A percentile compares a stretch with the other conserved stretches of the same genome.
phyloP scores from a whole-genome alignment of 1,139 yeast species.

The Hansenula lynferdii region DNA sequence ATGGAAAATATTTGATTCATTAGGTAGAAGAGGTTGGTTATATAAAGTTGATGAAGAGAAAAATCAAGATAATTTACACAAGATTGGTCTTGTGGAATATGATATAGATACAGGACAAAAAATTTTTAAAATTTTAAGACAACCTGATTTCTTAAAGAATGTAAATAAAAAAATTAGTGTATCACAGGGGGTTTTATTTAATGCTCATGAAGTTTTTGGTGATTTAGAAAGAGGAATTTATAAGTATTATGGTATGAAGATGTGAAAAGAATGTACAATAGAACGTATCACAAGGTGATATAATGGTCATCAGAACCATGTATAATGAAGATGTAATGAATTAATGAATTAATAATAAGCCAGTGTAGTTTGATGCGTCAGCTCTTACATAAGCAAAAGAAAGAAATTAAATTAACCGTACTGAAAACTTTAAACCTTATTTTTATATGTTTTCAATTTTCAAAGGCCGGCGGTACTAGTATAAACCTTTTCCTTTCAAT shows the following conservation, averaged over 20 bases:
- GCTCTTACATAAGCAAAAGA: too few relatives aligned
- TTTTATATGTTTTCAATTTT: too few relatives aligned
- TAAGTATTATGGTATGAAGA: conserved; percentile 49
- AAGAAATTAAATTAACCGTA: too few relatives aligned
- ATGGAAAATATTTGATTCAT: conserved; percentile 41
- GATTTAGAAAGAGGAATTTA: conserved; percentile 70
- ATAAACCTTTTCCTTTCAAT: too few relatives aligned
- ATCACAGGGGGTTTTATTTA: conserved; percentile 43
- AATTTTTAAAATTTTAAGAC: conserved; percentile 47
- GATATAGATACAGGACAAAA: conserved; percentile 67
- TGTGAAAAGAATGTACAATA: conserved; percentile 19
- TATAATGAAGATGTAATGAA: too few relatives aligned
- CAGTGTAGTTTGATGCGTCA: too few relatives aligned
- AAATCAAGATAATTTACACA: conserved; percentile 28
- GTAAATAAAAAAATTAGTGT: conserved; percentile 62
- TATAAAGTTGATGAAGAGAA: conserved; percentile 42
- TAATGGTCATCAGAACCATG: too few relatives aligned
- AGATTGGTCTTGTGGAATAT: conserved; percentile 38
- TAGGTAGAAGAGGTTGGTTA: conserved; percentile 82
- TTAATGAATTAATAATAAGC: too few relatives aligned
- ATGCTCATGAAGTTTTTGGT: conserved; percentile 55
- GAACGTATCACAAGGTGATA: too few relatives aligned
- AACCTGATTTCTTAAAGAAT: conserved; percentile 56
- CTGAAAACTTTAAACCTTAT: too few relatives aligned
- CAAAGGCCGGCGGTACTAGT: too few relatives aligned